Base-by-base conservation (phyloP, 495 filamentous ascomycete genomes). In the Coniosporium apollinis region DNA sequence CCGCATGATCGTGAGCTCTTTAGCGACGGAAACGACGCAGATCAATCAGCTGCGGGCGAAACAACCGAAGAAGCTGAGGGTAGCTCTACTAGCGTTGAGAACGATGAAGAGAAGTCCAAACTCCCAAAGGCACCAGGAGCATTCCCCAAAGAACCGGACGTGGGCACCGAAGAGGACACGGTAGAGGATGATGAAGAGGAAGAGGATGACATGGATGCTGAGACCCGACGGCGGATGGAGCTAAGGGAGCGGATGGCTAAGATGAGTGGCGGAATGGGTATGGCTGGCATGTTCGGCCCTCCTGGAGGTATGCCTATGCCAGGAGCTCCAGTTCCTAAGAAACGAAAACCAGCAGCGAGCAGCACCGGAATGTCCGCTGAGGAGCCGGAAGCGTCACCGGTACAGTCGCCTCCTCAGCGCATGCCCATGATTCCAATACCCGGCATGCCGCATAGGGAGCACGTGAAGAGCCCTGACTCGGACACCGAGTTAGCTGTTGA, bases 211-310 rank as follows among this genome's bases (percentile, higher is more conserved):
- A 60, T 91, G 30, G 89, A 97, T 41, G 84, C 84, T 0, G 89
- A 97, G 52, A 62, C 83, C 22, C 77, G 71, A 39, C 78, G 87
- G 40, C 77, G 77, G 54, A 74, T 92, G 60, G 89, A 92, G 47
- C 62, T 97, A 35, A 74, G 91, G 28, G 84, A 85, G 34, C 73
- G 89, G 42, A 96, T 97, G 82, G 87, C 86, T 17, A 94, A 91
- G 58, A 91, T 97, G 81, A 89, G 84, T 43, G 89, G 91, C 41
- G 89, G 89, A 11, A 94, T 94, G 84, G 85, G 86, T 11, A 86
- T 94, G 77, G 75, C 82, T 54, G 85, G 87, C 30, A 86, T 94
- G 69, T 89, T 93, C 56, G 82, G 82, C 8, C 68, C 76, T 19
- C 78, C 83, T 34, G 70, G 69, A 19, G 76, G 79, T 33, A 74